Base-by-base conservation (phyloP, 352 stramenopile genomes). In the Poterioochromonas sp. region DNA sequence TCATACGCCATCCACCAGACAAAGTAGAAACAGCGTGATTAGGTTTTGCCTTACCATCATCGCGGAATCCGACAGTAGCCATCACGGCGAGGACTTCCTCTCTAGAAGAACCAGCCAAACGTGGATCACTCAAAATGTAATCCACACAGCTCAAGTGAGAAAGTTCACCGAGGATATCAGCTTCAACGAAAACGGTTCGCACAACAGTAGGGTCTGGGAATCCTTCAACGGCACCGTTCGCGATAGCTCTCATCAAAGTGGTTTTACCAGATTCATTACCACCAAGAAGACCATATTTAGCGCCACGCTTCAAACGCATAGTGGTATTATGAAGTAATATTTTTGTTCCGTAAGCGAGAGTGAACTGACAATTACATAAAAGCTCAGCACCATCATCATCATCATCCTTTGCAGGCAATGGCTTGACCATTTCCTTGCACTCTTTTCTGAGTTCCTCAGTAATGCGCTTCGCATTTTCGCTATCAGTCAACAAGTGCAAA, bases 311-410 rank as follows among this genome's bases (percentile, higher is more conserved):
- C 43, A 98, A 83, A 73, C 88, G 91, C 80, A 97, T 93, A 63
- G 92, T 92, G 37, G 93, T 96, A 82, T 97, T 97, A 84, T 96
- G 91, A 70, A 98, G 86, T 69, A 98, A 84, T 87, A 97, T 97
- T 86, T 97, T 98, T 54, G 88, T 90, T 87, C 90, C 90, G 83
- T 95, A 97, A 3, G 95, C 95, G 68, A 99, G 89, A 79, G 95
- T 98, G 86, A 99, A 98, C 83, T 97, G 92, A 83, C 94, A 98
- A 90, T 99, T 97, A 84, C 95, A 99, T 5, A 99, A 87, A 83
- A 98, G 92, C 51, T 96, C 93, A 73, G 95, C 92, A 85, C 94
- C 92, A 80, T 97, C 93, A 43, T 98, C 94, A 51, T 95, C 96
- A 84, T 98, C 88, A 12, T 98, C 91, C 73, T 97, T 37, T 22